These are phyloP conservation scores for Aspergillus pseudonomiae DNA, from an alignment of 2,329 filamentous ascomycete genomes.

Conservation along the genomic window DNA sequence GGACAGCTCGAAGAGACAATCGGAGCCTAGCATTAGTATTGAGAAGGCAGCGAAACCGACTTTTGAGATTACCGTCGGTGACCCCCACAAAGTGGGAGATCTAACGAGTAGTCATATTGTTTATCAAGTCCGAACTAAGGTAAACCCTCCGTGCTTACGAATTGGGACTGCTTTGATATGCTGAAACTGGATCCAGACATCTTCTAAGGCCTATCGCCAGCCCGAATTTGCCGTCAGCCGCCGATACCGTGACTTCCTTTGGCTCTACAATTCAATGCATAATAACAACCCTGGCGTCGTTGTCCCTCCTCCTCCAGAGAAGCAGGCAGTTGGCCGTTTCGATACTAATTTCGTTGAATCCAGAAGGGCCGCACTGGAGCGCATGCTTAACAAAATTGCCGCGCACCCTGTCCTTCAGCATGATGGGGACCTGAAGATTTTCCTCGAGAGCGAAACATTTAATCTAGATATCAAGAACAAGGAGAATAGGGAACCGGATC, in stretches of 20 bases:
- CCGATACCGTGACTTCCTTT: constrained; percentile 94
- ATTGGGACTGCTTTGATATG: background rate
- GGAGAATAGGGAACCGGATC: constrained; percentile 82
- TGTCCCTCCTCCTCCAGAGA: constrained; percentile 93
- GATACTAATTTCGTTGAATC: constrained; percentile 97
- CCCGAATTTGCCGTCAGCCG: constrained; percentile 91
- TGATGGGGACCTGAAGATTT: constrained; percentile 91
- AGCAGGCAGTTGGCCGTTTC: constrained; percentile 94
- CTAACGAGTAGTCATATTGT: constrained; percentile 96
- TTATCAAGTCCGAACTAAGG: constrained; percentile 92
- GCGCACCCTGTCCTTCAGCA: constrained; percentile 88
- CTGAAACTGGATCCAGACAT: constrained; percentile 63
- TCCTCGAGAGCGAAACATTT: constrained; percentile 94
- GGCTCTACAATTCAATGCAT: constrained; percentile 94
- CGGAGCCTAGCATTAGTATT: constrained; percentile 79
- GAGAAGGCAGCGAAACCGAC: constrained; percentile 91
- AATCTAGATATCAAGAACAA: constrained; percentile 98
- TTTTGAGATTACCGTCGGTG: constrained; percentile 89
- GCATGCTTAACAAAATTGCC: constrained; percentile 97
- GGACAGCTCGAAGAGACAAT: constrained; percentile 53
- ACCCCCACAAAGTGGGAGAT: constrained; percentile 97
- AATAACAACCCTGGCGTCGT: constrained; percentile 94
- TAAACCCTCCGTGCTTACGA: constrained; percentile 43
- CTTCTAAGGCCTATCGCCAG: constrained; percentile 92
- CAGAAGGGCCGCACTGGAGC: constrained; percentile 84